Base-by-base conservation (phyloP, 495 filamentous ascomycete species). In the Aspergillus conjunctus region DNA sequence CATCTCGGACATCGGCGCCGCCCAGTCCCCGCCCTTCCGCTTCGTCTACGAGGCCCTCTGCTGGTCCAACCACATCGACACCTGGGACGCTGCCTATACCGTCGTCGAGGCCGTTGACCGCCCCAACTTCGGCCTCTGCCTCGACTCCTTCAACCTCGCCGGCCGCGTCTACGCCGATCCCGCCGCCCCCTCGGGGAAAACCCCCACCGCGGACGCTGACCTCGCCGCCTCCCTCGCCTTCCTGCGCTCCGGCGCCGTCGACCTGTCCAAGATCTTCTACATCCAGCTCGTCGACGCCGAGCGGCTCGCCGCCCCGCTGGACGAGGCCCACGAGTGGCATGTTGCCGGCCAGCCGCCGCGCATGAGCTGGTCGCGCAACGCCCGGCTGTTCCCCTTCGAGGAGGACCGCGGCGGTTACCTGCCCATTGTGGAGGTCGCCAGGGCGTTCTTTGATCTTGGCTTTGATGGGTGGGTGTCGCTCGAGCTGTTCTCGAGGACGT, bases 351-450 rank as follows among this genome's bases (percentile, higher is more conserved):
- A 92, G 71, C 85, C 85, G 51, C 70, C 79, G 3, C 76, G 88
- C 18, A 93, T 93, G 91, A 88, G 81, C 68, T 95, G 91, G 91
- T 88, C 85, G 22, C 78, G 91, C 11, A 93, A 92, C 66, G 88
- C 87, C 59, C 74, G 90, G 26, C 68, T 93, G 10, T 93, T 93
- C 65, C 86, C 89, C 59, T 88, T 87, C 46, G 90, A 93, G 69
- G 77, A 84, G 68, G 80, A 85, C 2, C 71, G 79, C 0, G 90
- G 90, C 7, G 91, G 84, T 0, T 93, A 93, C 66, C 73, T 95
- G 10, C 91, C 91, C 12, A 73, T 79, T 21, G 62, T 81, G 54
- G 81, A 88, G 52, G 80, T 91, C 49, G 76, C 85, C 7, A 68
- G 73, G 52, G 85, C 83, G 8, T 80, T 79, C 63, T 83, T 93